Percentiles rank a stretch among this genome's conserved stretches.
Evolutionary conservation across 2,329 filamentous ascomycete genomes (phyloP).

Genomic region (Claviceps pusilla): DNA sequence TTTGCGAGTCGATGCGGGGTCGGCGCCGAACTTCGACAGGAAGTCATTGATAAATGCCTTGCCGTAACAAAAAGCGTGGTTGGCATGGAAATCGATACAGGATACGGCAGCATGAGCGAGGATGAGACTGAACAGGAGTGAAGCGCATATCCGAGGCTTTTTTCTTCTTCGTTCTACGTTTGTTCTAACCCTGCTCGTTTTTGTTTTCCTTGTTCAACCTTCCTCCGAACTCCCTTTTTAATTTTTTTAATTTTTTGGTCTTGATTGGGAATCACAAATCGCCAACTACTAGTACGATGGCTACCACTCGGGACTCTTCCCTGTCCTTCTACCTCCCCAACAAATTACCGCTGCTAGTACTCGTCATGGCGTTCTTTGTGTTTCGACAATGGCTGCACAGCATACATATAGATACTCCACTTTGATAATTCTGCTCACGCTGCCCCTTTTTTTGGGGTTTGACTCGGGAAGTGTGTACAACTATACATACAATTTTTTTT

Average conservation of each 20-base stretch:
- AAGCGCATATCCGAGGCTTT: background rate
- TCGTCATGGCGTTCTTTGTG: background rate
- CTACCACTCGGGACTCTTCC: background rate
- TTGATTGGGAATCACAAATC: background rate
- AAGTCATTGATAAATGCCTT: conserved; percentile 41
- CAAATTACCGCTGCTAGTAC: background rate
- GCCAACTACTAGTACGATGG: background rate
- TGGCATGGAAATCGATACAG: conserved; percentile 45
- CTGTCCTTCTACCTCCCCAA: background rate
- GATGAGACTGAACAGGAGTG: conserved; percentile 19
- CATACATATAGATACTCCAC: conserved; percentile 3
- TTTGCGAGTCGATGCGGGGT: conserved; percentile 37
- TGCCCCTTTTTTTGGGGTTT: background rate
- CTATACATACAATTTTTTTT: background rate
- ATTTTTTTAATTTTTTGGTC: too few species aligned
- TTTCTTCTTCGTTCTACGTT: background rate
- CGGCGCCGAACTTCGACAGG: conserved; percentile 33
- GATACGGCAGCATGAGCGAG: conserved; percentile 44
- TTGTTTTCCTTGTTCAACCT: background rate
- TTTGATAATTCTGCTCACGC: background rate
- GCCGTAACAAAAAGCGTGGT: conserved; percentile 39
- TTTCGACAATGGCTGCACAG: background rate
- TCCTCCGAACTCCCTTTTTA: background rate
- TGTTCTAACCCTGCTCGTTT: background rate
- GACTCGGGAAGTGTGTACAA: conserved; percentile 1